These are phyloP conservation scores for Pythium sp. DNA, from an alignment of 352 stramenopile genomes.

Conservation along the genomic window DNA sequence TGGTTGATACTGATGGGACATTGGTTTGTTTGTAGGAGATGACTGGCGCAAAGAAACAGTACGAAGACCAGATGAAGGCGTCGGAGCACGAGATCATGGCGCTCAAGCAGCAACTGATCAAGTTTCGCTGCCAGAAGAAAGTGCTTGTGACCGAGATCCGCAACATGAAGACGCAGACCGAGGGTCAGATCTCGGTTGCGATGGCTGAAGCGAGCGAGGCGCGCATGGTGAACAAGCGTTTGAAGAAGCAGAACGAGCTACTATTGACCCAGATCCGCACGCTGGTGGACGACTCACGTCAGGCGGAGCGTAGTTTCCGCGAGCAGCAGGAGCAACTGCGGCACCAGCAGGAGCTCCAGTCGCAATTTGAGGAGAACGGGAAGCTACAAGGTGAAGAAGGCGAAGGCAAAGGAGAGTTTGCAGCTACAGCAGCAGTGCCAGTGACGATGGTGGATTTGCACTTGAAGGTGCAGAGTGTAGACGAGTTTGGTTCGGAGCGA, in stretches of 20 bases:
- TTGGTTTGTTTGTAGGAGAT: constrained; percentile 40
- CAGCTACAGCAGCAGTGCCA: background rate
- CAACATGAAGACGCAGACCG: constrained; percentile 73
- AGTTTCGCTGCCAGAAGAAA: constrained; percentile 74
- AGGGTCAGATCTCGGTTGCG: constrained; percentile 74
- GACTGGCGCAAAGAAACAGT: constrained; percentile 60
- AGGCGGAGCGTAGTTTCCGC: constrained; percentile 39
- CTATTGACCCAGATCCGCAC: constrained; percentile 76
- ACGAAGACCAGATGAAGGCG: constrained; percentile 60
- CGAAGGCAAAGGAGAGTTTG: constrained; percentile 19
- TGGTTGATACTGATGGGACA: background rate
- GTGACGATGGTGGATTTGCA: background rate
- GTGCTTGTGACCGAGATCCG: constrained; percentile 75
- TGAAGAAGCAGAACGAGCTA: constrained; percentile 85
- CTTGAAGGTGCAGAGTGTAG: background rate
- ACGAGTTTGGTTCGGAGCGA: background rate
- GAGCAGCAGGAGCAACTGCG: constrained; percentile 31
- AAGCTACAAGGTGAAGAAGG: constrained; percentile 2
- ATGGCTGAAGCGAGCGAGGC: constrained; percentile 82
- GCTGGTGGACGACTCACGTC: constrained; percentile 59
- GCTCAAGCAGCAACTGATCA: constrained; percentile 69
- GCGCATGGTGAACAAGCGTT: constrained; percentile 81
- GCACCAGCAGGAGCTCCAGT: constrained; percentile 22
- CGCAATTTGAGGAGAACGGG: constrained; percentile 11
- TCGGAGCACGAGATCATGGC: constrained; percentile 50